Evolutionary conservation across 495 filamentous ascomycete species (phyloP).

Genomic region (Choiromyces venosus): DNA sequence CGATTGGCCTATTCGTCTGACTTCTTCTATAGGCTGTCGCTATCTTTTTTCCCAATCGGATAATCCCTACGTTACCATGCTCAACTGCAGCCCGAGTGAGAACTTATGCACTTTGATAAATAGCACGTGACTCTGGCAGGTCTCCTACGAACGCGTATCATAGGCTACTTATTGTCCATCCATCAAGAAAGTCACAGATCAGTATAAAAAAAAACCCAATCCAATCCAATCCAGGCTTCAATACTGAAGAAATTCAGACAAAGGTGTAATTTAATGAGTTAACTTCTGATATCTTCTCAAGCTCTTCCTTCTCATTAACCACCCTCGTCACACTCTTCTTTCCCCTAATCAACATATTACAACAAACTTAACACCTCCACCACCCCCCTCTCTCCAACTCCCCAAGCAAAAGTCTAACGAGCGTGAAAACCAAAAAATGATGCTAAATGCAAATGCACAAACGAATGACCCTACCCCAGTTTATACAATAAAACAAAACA

Average conservation of each 20-base stretch:
- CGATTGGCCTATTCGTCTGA: too few relatives aligned
- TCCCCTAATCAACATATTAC: neutral
- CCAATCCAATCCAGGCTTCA: neutral
- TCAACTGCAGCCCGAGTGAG: slow-evolving; percentile 1
- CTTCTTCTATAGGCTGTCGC: too few relatives aligned
- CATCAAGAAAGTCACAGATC: neutral
- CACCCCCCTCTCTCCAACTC: neutral
- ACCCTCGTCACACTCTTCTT: neutral
- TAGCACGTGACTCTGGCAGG: neutral
- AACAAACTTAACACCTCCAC: neutral
- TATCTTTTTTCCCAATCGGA: too few relatives aligned
- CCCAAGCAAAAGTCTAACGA: slow-evolving; percentile 4
- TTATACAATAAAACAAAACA: too few relatives aligned
- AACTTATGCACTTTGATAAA: neutral
- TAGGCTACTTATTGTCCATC: neutral
- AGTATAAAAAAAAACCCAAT: neutral
- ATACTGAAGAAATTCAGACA: neutral
- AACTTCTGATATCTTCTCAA: neutral
- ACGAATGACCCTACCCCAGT: neutral
- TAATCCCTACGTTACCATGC: too few relatives aligned
- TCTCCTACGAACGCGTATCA: neutral
- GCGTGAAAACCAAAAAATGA: neutral
- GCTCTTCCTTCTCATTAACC: neutral
- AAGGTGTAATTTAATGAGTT: neutral
- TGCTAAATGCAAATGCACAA: neutral